A percentile compares a stretch with the other conserved stretches of the same genome.
Evolutionary conservation across 1,284 basidiomycete genomes (phyloP).

Genomic region (Cerioporus squamosus): DNA sequence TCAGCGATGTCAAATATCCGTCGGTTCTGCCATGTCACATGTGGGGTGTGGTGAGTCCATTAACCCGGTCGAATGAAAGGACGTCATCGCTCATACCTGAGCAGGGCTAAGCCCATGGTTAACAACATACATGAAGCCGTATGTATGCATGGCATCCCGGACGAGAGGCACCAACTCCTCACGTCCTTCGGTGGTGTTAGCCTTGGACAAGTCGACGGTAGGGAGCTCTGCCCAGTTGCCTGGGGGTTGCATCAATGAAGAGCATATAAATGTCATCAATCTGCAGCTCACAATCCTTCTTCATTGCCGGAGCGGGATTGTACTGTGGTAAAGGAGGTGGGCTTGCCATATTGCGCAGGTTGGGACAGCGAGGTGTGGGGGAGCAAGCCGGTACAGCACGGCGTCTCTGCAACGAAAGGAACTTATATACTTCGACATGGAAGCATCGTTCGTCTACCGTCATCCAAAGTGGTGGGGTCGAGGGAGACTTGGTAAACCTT

Average conservation of each 20-base stretch:
- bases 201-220: constrained; percentile 65
- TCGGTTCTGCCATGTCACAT: constrained; percentile 23
- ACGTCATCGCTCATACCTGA: constrained; percentile 40
- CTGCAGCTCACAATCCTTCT: constrained; percentile 38
- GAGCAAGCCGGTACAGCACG: no score
- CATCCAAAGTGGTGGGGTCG: no score
- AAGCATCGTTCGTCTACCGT: no score
- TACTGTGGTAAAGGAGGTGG: constrained; percentile 36
- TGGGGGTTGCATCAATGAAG: constrained; percentile 24
- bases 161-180: constrained; percentile 51
- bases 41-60: constrained; percentile 33
- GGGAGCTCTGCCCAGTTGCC: constrained; percentile 73
- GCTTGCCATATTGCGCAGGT: no score
- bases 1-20: constrained; percentile 70
- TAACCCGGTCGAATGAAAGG: no score
- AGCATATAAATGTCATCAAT: not conserved
- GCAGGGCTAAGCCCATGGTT: constrained; percentile 57
- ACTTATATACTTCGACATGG: no score
- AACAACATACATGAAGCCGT: constrained; percentile 67
- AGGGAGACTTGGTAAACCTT: no score
- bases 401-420: no score
- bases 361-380: no score
- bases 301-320: constrained; percentile 38
- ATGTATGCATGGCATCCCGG: constrained; percentile 59
- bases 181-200: constrained; percentile 49